Base-by-base conservation (phyloP, 352 stramenopile genomes). In the Halophytophthora polymorphica region DNA sequence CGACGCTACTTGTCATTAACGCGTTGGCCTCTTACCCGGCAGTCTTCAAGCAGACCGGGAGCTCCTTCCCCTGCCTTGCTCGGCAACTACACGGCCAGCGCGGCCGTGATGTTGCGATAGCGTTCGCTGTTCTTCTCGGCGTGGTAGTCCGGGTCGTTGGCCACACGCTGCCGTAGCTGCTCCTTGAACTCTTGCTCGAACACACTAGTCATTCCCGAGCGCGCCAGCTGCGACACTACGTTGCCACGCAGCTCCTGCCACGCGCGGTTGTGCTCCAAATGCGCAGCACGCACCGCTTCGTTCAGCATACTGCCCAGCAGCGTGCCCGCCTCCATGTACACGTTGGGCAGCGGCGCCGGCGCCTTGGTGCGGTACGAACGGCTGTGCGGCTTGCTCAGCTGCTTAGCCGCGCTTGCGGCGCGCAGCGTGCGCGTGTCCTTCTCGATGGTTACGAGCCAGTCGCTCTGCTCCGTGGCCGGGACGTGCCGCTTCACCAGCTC, bases 381-480 rank as follows among this genome's bases (percentile, higher is more conserved):
- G 57, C 82, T 92, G 37, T 69, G 70, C 15, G 76, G 72, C 12
- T 74, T 70, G 23, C 14, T 42, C 29, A 75, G 61, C 13, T 19
- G 45, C 40, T 78, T 72, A 18, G 44, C 42, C 2, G 64, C 41
- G 37, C 68, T 62, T 31, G 63, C 51, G 2, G 63, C 56, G 14
- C 63, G 67, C 33, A 81, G 62, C 33, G 58, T 73, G 29, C 58
- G 69, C 18, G 76, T 67, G 61, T 93, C 82, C 13, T 57, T 53
- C 38, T 72, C 62, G 33, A 93, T 90, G 25, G 76, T 89, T 29
- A 54, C 58, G 38, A 90, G 66, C 83, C 83, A 90, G 36, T 81
- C 69, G 45, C 71, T 47, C 50, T 85, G 71, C 25, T 93, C 83
- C 8, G 44, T 61, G 8, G 45, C 40, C 8, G 79, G 73, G 5